phyloP scores from a whole-genome alignment of 139 green algal genomes.

The Raphidocelis subcapitata region DNA sequence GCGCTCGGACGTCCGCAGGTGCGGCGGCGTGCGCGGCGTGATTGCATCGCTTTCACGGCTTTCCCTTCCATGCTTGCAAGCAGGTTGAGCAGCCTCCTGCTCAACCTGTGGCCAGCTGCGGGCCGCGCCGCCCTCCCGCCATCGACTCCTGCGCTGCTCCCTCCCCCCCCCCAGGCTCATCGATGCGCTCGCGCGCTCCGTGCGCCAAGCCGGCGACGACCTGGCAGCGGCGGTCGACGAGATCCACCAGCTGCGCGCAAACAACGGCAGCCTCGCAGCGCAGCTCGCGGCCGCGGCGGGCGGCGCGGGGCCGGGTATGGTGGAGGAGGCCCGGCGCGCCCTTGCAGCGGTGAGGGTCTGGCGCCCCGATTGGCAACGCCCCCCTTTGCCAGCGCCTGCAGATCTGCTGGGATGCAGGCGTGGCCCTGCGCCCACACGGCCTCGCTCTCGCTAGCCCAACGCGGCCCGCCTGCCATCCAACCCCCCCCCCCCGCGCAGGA shows the following conservation, averaged over 20 bases:
- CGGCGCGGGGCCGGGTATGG: not conserved
- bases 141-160: too few relatives aligned
- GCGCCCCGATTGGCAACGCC: not conserved
- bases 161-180: conserved; percentile 17
- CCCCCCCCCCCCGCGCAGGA: conserved; percentile 9
- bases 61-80: too few relatives aligned
- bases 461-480: too few relatives aligned
- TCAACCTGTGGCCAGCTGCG: too few relatives aligned
- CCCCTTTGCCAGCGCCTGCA: not conserved
- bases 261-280: not conserved
- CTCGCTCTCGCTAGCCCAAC: too few relatives aligned
- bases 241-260: not conserved
- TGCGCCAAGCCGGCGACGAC: conserved; percentile 29
- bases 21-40: not conserved
- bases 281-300: not conserved
- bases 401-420: not conserved
- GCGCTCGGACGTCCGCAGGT: conserved; percentile 44
- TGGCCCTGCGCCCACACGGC: not conserved
- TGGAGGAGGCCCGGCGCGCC: not conserved
- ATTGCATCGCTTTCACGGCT: too few relatives aligned
- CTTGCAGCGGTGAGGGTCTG: conserved; percentile 15
- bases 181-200: conserved; percentile 23
- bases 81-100: too few relatives aligned
- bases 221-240: conserved; percentile 25
- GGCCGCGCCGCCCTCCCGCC: too few relatives aligned